Conservation (phyloP, 805 yeast genomes). For the Wickerhamiella dianesei region DNA sequence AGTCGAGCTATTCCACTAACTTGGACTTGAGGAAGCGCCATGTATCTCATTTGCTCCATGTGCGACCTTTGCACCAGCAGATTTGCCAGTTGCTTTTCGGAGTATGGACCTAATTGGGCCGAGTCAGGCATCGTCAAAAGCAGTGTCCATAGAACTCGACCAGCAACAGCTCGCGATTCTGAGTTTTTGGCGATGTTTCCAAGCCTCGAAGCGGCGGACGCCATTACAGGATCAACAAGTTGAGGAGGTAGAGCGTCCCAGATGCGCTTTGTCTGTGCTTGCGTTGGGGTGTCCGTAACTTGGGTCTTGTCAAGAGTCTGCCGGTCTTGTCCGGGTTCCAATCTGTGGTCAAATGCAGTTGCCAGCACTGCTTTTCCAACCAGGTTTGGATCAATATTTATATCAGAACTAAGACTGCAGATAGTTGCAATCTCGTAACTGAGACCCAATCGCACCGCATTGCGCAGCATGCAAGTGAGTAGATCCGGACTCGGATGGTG, state of each 20-base stretch:
- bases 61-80: slow-evolving; percentile 19
- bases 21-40: slow-evolving; percentile 19
- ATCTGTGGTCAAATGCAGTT: slow-evolving; percentile 18
- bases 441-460: slow-evolving; percentile 8
- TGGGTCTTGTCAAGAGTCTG: not conserved
- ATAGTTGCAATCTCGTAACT: slow-evolving; percentile 15
- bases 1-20: slow-evolving; percentile 13
- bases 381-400: slow-evolving; percentile 2
- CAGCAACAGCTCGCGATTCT: slow-evolving; percentile 4
- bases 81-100: slow-evolving; percentile 4
- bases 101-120: not conserved
- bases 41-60: slow-evolving; percentile 23
- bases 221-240: slow-evolving; percentile 3
- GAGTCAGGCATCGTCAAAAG: slow-evolving; percentile 11
- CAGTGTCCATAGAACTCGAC: slow-evolving; percentile 22
- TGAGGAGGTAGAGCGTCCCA: slow-evolving; percentile 4
- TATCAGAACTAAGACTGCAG: slow-evolving; percentile 2
- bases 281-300: slow-evolving; percentile 1
- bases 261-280: slow-evolving; percentile 3
- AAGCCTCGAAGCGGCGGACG: slow-evolving; percentile 6
- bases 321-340: slow-evolving; percentile 1
- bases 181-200: not conserved
- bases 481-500: not conserved
- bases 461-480: slow-evolving; percentile 4
- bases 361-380: slow-evolving; percentile 19